Evolutionary conservation across 345 rosid genomes (phyloP), one percentile per base, ranked within the genome.

Genomic region (Eucalyptus tenuipes): DNA sequence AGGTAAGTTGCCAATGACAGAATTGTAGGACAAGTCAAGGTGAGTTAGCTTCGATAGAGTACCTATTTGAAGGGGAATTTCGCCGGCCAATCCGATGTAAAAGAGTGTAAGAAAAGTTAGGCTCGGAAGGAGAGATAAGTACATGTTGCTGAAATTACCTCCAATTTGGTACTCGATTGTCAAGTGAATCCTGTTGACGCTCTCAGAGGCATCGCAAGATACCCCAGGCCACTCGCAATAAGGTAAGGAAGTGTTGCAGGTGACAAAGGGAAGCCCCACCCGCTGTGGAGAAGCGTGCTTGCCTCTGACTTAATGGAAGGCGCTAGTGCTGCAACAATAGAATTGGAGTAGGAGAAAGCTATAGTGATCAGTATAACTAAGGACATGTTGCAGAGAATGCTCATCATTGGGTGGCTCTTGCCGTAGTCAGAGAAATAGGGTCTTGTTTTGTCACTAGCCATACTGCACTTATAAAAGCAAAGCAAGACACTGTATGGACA

Each of bases 51-150:
- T 57, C 10, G n/a, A 13, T 15, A 25, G 66, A 25, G n/a, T 29
- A 25, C 66, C 5, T 59, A 59, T 10, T 25, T 11, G 31, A 11
- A 10, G n/a, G 31, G 66, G n/a, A 27, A 49, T 49, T 15, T 49
- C 53, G 1, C 53, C 3, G 20, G 53, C 6, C 20, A 49, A 6
- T 49, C 53, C 53, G 53, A 7, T 49, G 53, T 49, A 14, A 49
- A 15, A 49, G 53, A 49, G 17, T 15, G 15, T 17, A 16, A 15
- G 44, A 1, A 7, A 59, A 15, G 14, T 49, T 20, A 91, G 86
- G 87, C 89, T 87, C 7, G 87, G 89, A 13, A 91, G 55, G 87
- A 79, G 88, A 59, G 92, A 88, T 52, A 90, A 87, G 12, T 25
- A 25, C 66, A 59, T 25, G 66, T 13, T 10, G 66, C 66, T 25